Evolutionary conservation across 805 yeast genomes (phyloP).

Genomic region (Metschnikowia koreensis): DNA sequence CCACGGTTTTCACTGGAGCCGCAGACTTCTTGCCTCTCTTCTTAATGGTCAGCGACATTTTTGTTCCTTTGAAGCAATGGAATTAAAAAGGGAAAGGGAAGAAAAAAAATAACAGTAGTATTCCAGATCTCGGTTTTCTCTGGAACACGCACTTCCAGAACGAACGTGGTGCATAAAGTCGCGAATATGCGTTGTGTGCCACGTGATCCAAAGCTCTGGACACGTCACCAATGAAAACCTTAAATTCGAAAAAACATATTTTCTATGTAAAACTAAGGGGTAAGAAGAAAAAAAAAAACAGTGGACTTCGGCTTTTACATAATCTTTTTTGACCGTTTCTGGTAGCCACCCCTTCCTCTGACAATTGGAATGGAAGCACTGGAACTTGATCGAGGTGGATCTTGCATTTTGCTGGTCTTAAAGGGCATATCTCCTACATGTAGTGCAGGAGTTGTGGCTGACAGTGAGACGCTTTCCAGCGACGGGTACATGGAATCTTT

Average conservation of each 20-base stretch:
- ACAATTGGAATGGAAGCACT: constrained; percentile 28
- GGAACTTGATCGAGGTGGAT: neutral
- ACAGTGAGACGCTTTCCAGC: constrained; percentile 3
- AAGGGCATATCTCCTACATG: neutral
- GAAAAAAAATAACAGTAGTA: neutral
- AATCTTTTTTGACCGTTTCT: constrained; percentile 38
- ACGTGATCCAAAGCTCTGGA: neutral
- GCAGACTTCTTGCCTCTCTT: constrained; percentile 27
- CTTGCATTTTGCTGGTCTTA: neutral
- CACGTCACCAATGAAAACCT: constrained; percentile 2
- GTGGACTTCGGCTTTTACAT: constrained; percentile 18
- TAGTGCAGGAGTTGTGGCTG: neutral
- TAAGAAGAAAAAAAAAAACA: too few relatives aligned
- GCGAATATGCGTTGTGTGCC: constrained; percentile 1
- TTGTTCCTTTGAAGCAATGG: neutral
- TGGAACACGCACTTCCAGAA: neutral
- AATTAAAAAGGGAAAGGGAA: too few relatives aligned
- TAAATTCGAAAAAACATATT: too few relatives aligned
- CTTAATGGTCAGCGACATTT: constrained; percentile 29
- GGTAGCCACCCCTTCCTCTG: constrained; percentile 46
- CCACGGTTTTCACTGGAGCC: constrained; percentile 2
- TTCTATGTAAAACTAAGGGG: too few relatives aligned
- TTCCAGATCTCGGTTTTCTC: neutral
- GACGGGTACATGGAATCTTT: neutral
- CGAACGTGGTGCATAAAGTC: neutral